Evolutionary conservation across 2,329 filamentous ascomycete species (phyloP).

Genomic region (Leptographium radiaticola): DNA sequence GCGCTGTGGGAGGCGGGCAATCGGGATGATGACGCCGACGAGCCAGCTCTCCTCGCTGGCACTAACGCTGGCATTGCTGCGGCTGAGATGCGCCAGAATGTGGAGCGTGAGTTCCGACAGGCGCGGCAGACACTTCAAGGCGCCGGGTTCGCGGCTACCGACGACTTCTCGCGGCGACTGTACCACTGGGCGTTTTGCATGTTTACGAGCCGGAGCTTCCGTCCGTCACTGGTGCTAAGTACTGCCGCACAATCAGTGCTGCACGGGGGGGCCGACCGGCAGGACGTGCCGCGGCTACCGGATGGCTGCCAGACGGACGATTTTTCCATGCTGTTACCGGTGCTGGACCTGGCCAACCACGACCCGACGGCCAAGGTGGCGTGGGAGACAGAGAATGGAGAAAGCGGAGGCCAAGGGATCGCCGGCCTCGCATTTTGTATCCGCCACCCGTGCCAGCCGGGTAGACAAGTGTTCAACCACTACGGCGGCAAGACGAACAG

Average conservation of each 20-base stretch:
- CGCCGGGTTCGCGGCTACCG: constrained; percentile 15
- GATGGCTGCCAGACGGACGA: constrained; percentile 35
- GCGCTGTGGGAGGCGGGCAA: constrained; percentile 40
- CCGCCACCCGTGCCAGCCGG: constrained; percentile 29
- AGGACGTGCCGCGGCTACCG: constrained; percentile 18
- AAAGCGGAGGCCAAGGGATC: constrained; percentile 9
- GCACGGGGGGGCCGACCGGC: background rate
- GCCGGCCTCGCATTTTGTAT: constrained; percentile 26
- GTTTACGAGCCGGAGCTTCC: constrained; percentile 53
- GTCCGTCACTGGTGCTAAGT: constrained; percentile 43
- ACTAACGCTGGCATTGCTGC: constrained; percentile 39
- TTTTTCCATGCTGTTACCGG: constrained; percentile 55
- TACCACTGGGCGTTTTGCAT: constrained; percentile 54
- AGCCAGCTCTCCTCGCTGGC: constrained; percentile 32
- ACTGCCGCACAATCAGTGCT: constrained; percentile 9
- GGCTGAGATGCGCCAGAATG: constrained; percentile 30
- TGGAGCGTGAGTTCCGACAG: constrained; percentile 31
- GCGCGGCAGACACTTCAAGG: constrained; percentile 25
- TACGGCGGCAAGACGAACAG: constrained; percentile 65
- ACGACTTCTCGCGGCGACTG: constrained; percentile 31
- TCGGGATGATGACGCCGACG: constrained; percentile 34
- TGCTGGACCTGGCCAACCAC: constrained; percentile 64
- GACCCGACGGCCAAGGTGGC: constrained; percentile 43
- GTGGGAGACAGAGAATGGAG: constrained; percentile 38
- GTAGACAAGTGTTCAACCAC: constrained; percentile 53